Conservation (phyloP, 768 basidiomycete genomes). For the Rhodotorula paludigena region DNA sequence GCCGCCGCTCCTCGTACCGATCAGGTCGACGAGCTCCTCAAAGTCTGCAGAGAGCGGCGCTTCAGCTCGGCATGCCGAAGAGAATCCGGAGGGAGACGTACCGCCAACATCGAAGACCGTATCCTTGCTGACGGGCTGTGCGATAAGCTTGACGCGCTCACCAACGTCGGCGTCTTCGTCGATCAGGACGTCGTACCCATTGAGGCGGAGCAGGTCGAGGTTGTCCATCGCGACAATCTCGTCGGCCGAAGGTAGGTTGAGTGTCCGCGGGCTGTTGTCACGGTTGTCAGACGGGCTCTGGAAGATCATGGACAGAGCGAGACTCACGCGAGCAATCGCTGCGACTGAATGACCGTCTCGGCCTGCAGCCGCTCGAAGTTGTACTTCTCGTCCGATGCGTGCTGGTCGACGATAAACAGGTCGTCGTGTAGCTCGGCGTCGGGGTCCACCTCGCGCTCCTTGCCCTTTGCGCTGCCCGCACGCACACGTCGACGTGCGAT, state of each 20-base stretch:
- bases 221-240: conserved; percentile 84
- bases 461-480: background rate
- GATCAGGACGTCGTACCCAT: conserved; percentile 79
- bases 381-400: conserved; percentile 96
- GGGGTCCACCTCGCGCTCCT: background rate
- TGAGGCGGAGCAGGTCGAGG: conserved; percentile 69
- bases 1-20: conserved; percentile 70
- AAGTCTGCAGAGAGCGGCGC: conserved; percentile 59
- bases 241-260: conserved; percentile 84
- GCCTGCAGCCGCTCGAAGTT: conserved; percentile 92
- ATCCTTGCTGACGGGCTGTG: conserved; percentile 85
- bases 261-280: conserved; percentile 59
- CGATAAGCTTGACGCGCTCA: conserved; percentile 61
- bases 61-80: conserved; percentile 7
- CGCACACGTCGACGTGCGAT: conserved; percentile 61
- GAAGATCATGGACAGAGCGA: background rate
- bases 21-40: conserved; percentile 81
- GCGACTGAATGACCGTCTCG: conserved; percentile 82
- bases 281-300: background rate
- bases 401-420: conserved; percentile 93
- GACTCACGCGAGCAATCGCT: conserved; percentile 71
- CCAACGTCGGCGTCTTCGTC: conserved; percentile 53
- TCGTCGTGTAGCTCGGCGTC: conserved; percentile 55
- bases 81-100: conserved; percentile 44
- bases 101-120: conserved; percentile 87